Evolutionary conservation across 371 early-diverging fungal species (phyloP).

Genomic region (Haplosporangium sp.): DNA sequence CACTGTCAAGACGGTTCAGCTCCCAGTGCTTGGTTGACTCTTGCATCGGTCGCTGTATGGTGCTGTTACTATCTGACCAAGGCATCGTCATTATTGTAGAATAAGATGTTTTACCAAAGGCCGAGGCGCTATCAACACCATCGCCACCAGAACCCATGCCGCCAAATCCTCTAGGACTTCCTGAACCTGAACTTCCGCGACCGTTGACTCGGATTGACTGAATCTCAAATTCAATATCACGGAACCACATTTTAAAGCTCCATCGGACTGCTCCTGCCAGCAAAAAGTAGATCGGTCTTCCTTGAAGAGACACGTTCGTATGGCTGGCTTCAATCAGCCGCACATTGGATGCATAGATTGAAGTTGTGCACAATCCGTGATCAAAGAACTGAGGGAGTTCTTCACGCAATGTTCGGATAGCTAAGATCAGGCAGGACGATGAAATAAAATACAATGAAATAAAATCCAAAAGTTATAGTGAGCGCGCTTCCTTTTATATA

Average conservation of each 20-base stretch:
- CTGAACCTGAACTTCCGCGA: too few species aligned
- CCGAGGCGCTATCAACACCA: not conserved
- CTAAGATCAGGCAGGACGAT: too few species aligned
- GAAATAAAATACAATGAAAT: not conserved
- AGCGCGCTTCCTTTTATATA: not conserved
- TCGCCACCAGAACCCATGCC: conserved; percentile 40
- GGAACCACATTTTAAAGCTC: conserved; percentile 56
- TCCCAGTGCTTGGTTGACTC: too few species aligned
- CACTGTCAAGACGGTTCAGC: too few species aligned
- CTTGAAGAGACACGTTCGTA: conserved; percentile 48
- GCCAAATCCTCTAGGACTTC: conserved; percentile 24
- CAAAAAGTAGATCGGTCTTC: conserved; percentile 41
- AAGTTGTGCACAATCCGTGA: conserved; percentile 33
- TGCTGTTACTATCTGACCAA: not conserved
- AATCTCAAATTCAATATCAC: conserved; percentile 49
- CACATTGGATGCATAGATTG: conserved; percentile 41
- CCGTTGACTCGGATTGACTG: conserved; percentile 51
- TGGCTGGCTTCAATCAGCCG: conserved; percentile 48
- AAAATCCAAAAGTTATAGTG: not conserved
- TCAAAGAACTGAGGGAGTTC: conserved; percentile 48
- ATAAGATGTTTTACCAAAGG: not conserved
- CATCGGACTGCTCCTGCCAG: conserved; percentile 52
- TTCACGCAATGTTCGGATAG: conserved; percentile 39
- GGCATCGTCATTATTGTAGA: not conserved
- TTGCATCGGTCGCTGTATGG: too few species aligned